Evolutionary conservation across 2,329 filamentous ascomycete species (phyloP), one percentile per base, ranked within the genome.

Genomic region (Xylaria multiplex): DNA sequence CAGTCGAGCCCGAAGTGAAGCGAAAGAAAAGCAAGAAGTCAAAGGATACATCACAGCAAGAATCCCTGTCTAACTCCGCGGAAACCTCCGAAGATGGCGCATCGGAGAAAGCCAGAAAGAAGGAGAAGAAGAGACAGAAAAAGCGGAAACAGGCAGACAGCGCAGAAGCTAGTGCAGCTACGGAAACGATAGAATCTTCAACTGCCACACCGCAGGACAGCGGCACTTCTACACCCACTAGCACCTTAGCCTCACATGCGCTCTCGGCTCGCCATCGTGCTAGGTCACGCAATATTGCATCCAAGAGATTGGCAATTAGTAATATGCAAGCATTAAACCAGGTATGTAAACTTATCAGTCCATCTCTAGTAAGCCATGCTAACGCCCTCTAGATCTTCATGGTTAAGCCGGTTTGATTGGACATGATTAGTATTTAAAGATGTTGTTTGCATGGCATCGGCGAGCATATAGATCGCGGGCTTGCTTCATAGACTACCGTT

Each of bases 321-420:
- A 92, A 97, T 78, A 86, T 90, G 55, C 89, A 91, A 75, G 92
- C 93, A 14, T 80, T 98, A 75, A 95, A 94, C 77, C 93, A 97
- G 88, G 92, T 94, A 67, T 54, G 58, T 46, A n/a, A 81, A 78
- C 8, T 82, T 19, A 55, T 27, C 16, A 42, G 13, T 42, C 30
- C 4, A 62, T 55, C 27, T 13, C 30, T 37, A 7, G 27, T 22
- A 3, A 16, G 19, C 35, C 2, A 67, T 64, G 53, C 73, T 75
- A 69, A 76, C 53, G 16, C 37, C 6, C 2, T 45, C 9, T 53
- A 77, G 76, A 77, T 77, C 63, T 77, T 77, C 59, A 76, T 77
- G 74, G 69, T 77, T 9, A 77, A 77, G 59, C 73, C 76, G 27
- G 75, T 77, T 35, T 77, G 43, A 73, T 66, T 59, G 46, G 45